Percentiles rank a stretch among this genome's conserved stretches.
Conservation (phyloP, 2,329 filamentous ascomycete species). For the Didymella keratinophila region DNA sequence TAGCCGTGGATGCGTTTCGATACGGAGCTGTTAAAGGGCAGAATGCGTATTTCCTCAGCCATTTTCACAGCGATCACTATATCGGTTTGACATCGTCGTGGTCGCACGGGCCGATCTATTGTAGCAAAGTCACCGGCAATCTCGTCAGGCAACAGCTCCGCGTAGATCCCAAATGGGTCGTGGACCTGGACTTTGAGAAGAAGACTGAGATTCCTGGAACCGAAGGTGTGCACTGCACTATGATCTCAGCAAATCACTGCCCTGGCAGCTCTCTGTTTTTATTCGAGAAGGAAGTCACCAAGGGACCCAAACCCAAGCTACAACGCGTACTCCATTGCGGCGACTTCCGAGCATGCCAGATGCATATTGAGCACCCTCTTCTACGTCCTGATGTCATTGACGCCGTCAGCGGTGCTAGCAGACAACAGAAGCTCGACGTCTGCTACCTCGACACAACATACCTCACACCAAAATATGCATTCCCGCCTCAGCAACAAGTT, state of each 20-base stretch:
- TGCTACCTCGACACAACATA: conserved; percentile 99
- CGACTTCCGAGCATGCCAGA: conserved; percentile 89
- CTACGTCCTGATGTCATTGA: conserved; percentile 79
- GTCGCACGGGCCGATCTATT: conserved; percentile 95
- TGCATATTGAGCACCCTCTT: conserved; percentile 82
- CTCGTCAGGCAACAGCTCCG: conserved; percentile 85
- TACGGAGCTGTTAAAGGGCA: conserved; percentile 94
- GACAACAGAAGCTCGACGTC: conserved; percentile 88
- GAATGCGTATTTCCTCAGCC: conserved; percentile 93
- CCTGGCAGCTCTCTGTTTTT: conserved; percentile 93
- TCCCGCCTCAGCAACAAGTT: conserved; percentile 87
- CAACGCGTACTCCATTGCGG: conserved; percentile 94
- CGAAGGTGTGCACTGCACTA: conserved; percentile 83
- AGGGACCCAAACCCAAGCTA: conserved; percentile 64
- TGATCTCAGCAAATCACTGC: conserved; percentile 97
- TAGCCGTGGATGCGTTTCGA: conserved; percentile 94
- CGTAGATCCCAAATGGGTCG: conserved; percentile 85
- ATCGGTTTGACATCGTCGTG: conserved; percentile 87
- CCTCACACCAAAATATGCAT: conserved; percentile 92
- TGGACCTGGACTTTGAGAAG: conserved; percentile 84
- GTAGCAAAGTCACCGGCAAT: conserved; percentile 90
- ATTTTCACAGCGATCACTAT: conserved; percentile 98
- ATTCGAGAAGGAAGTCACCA: conserved; percentile 79
- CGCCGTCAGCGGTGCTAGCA: conserved; percentile 71
- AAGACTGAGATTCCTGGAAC: conserved; percentile 81